A percentile compares a stretch with the other conserved stretches of the same genome.
phyloP scores from a whole-genome alignment of 345 rosid genomes.

The Corymbia maculata region DNA sequence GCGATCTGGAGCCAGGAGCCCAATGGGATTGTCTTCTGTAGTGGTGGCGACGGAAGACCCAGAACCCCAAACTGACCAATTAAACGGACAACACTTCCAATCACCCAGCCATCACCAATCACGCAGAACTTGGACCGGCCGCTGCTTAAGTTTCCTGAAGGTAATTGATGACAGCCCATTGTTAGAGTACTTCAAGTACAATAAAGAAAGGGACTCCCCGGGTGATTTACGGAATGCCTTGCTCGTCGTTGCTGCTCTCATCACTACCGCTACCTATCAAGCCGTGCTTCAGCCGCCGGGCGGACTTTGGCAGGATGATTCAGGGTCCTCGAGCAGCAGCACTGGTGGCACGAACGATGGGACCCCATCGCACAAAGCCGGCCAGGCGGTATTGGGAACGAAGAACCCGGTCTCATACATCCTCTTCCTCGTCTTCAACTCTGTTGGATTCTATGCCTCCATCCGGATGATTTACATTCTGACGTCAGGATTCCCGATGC shows the following conservation, averaged over 20 bases:
- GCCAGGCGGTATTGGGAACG: background rate
- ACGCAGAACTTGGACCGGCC: background rate
- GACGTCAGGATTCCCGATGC: background rate
- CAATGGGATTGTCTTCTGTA: background rate
- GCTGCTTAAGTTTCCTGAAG: background rate
- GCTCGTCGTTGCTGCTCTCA: slow-evolving; percentile 15
- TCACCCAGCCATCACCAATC: background rate
- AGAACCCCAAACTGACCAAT: background rate
- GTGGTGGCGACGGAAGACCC: background rate
- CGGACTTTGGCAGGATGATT: slow-evolving; percentile 27
- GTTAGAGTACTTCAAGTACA: slow-evolving; percentile 10
- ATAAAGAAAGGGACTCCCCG: slow-evolving; percentile 9
- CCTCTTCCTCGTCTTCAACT: background rate
- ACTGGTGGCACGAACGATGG: background rate
- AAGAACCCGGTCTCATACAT: background rate
- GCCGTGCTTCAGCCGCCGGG: slow-evolving; percentile 26
- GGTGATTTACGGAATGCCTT: slow-evolving; percentile 9
- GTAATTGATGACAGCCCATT: background rate
- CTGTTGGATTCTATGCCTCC: background rate
- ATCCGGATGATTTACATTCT: background rate
- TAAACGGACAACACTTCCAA: background rate
- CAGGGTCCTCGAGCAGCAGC: background rate
- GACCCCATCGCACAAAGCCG: background rate
- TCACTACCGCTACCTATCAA: slow-evolving; percentile 25
- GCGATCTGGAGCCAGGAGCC: slow-evolving; percentile 4